Evolutionary conservation across 805 yeast species (phyloP).

Genomic region (Jamesozyma hellenica): DNA sequence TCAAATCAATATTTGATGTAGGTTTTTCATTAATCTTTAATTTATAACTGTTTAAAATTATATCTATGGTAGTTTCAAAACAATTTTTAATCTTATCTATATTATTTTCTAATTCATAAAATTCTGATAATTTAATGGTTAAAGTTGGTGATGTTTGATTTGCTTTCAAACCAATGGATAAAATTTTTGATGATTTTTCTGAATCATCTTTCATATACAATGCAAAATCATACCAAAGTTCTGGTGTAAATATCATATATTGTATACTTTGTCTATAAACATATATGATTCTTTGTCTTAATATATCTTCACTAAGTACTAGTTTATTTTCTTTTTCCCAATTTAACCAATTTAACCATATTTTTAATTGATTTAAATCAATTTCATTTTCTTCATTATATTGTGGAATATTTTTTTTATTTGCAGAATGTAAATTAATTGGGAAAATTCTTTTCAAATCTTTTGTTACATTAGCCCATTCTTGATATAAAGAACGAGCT

Average conservation of each 20-base stretch:
- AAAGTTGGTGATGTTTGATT: conserved; percentile 66
- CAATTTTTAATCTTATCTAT: conserved; percentile 39
- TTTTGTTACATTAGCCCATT: conserved; percentile 50
- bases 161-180: conserved; percentile 45
- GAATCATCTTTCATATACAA: conserved; percentile 19
- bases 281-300: conserved; percentile 52
- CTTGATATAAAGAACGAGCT: conserved; percentile 68
- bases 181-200: conserved; percentile 24
- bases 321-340: conserved; percentile 72
- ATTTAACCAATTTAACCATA: conserved; percentile 67
- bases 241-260: conserved; percentile 24
- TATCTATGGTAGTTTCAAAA: conserved; percentile 43
- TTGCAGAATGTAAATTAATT: conserved; percentile 18
- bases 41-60: conserved; percentile 33
- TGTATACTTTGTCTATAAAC: conserved; percentile 60
- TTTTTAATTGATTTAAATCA: conserved; percentile 32
- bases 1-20: not conserved
- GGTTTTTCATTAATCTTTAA: conserved; percentile 7
- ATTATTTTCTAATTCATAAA: conserved; percentile 50
- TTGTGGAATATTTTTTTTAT: conserved; percentile 23
- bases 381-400: conserved; percentile 8
- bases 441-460: conserved; percentile 37
- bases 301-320: conserved; percentile 40
- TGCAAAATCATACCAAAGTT: conserved; percentile 33
- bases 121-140: conserved; percentile 57